Conservation (phyloP, 163 green algal species). For the Prototheca stagnorum region DNA sequence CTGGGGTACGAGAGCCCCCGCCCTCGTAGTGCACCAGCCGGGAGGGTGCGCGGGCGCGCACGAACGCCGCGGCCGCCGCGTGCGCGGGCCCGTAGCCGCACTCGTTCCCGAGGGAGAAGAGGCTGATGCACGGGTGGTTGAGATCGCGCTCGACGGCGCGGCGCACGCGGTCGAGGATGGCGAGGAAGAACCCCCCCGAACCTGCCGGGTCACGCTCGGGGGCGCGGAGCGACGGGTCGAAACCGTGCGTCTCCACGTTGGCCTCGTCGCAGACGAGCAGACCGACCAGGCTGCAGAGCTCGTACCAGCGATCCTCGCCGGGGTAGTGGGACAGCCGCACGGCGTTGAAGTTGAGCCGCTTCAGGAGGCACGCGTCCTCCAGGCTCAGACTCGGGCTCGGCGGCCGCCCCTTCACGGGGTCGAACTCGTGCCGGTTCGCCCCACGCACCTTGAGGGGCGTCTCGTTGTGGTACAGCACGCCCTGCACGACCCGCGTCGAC, state of each 20-base stretch:
- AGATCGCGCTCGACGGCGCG: slow-evolving; percentile 59
- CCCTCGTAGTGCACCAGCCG: slow-evolving; percentile 52
- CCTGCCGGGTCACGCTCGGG: slow-evolving; percentile 34
- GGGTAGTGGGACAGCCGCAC: slow-evolving; percentile 91
- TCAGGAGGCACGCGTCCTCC: slow-evolving; percentile 79
- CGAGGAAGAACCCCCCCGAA: slow-evolving; percentile 20
- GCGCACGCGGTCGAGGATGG: slow-evolving; percentile 30
- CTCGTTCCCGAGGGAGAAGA: slow-evolving; percentile 96
- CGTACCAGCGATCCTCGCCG: slow-evolving; percentile 64
- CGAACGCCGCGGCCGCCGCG: slow-evolving; percentile 49
- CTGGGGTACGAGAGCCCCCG: slow-evolving; percentile 58
- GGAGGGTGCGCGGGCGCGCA: slow-evolving; percentile 42
- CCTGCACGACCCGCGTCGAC: slow-evolving; percentile 22
- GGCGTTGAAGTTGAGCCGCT: slow-evolving; percentile 89
- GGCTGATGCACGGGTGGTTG: slow-evolving; percentile 64
- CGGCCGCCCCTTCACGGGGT: slow-evolving; percentile 38
- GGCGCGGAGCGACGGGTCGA: slow-evolving; percentile 54
- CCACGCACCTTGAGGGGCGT: slow-evolving; percentile 12
- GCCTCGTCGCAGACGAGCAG: slow-evolving; percentile 91
- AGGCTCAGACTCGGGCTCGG: slow-evolving; percentile 62
- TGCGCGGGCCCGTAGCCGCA: slow-evolving; percentile 51
- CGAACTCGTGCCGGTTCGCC: slow-evolving; percentile 77
- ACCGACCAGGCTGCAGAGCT: slow-evolving; percentile 70
- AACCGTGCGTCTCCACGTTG: slow-evolving; percentile 95
- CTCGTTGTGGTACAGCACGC: slow-evolving; percentile 24